These are phyloP conservation scores for Podaxis pistillaris DNA, from an alignment of 768 basidiomycete genomes.

Conservation along the genomic window DNA sequence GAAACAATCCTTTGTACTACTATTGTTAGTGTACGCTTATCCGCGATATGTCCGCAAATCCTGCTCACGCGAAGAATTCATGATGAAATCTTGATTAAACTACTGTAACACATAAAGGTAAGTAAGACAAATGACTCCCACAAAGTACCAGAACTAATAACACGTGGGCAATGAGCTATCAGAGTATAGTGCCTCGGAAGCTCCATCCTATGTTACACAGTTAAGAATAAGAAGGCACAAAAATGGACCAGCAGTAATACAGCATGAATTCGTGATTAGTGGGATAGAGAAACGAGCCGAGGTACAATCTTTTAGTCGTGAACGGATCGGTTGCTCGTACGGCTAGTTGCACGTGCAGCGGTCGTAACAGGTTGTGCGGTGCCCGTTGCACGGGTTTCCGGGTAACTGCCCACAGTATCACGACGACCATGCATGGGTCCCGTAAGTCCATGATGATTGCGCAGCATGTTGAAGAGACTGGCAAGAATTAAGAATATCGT, in stretches of 20 bases:
- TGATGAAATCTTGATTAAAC: too few species aligned
- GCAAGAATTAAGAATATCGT: slow-evolving; percentile 46
- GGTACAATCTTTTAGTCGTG: background rate
- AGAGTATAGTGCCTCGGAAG: too few species aligned
- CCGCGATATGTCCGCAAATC: too few species aligned
- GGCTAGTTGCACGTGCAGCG: background rate
- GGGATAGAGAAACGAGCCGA: background rate
- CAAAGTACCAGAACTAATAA: too few species aligned
- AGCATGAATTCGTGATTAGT: too few species aligned
- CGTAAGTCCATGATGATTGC: slow-evolving; percentile 12
- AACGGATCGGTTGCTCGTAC: background rate
- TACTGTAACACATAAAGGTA: too few species aligned
- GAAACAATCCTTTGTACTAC: too few species aligned
- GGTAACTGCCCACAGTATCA: slow-evolving; percentile 17
- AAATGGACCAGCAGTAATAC: background rate
- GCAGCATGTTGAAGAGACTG: slow-evolving; percentile 28
- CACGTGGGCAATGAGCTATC: too few species aligned
- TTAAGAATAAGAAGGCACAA: background rate
- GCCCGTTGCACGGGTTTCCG: slow-evolving; percentile 18
- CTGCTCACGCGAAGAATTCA: too few species aligned
- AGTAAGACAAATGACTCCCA: too few species aligned
- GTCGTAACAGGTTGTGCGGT: background rate
- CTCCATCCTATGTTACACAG: background rate
- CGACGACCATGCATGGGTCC: slow-evolving; percentile 21
- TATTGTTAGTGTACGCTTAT: too few species aligned